A percentile compares a stretch with the other conserved stretches of the same genome.
phyloP scores from a whole-genome alignment of 2,329 filamentous ascomycete species.

The Diaporthe capsici region DNA sequence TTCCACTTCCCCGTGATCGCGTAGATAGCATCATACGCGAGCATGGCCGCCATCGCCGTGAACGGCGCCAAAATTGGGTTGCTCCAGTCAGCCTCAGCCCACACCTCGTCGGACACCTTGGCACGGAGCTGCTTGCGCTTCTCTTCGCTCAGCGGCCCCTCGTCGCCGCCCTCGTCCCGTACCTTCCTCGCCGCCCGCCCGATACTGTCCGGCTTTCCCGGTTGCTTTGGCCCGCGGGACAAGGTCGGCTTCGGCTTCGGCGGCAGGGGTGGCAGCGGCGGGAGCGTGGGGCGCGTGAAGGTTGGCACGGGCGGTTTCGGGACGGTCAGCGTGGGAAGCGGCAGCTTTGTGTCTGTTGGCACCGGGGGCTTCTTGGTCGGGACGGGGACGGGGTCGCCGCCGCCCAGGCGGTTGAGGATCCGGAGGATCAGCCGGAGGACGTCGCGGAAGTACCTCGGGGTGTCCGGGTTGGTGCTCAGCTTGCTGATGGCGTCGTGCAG shows the following conservation, averaged over 20 bases:
- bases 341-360: neutral
- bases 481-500: slow-evolving; percentile 15
- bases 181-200: neutral
- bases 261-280: neutral
- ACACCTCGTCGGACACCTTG: neutral
- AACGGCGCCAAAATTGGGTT: slow-evolving; percentile 1
- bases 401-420: slow-evolving; percentile 10
- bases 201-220: neutral
- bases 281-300: neutral
- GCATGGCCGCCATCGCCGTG: slow-evolving; percentile 10
- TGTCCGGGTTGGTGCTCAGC: neutral
- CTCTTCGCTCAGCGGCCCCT: neutral
- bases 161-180: neutral
- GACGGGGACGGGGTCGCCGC: neutral
- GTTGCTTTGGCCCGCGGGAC: neutral
- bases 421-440: slow-evolving; percentile 5
- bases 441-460: neutral
- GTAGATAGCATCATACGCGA: slow-evolving; percentile 11
- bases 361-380: neutral
- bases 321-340: neutral
- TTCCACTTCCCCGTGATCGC: slow-evolving; percentile 4
- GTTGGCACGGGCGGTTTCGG: neutral
- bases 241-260: neutral
- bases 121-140: neutral
- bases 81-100: neutral